Evolutionary conservation across 2,329 filamentous ascomycete species (phyloP), one percentile per base, ranked within the genome.

Genomic region (Phaeosphaeriaceae sp.): DNA sequence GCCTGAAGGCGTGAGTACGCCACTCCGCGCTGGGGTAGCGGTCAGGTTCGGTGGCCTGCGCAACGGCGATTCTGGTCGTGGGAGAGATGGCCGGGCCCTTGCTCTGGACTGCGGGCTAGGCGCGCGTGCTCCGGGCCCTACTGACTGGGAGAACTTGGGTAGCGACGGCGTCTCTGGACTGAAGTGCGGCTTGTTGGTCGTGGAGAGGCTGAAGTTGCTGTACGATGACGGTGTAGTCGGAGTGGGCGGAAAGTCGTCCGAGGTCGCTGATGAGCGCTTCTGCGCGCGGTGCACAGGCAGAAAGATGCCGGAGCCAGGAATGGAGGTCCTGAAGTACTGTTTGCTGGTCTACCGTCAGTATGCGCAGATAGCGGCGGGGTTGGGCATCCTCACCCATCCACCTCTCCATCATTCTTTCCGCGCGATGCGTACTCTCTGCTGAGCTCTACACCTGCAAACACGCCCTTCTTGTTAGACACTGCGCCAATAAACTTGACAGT

Each of bases 341-440:
- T 82, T 82, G 42, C 83, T 84, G 65, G 54, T 51, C 25, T 2
- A 48, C 21, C 44, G 51, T 66, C 36, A 69, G 62, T 54, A 48
- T 24, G 7, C 21, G 51, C 24, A 19, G 40, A 33, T 7, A 44
- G 41, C 41, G 21, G 36, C 33, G 24, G 24, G 45, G 42, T 53
- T 51, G 40, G 52, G 54, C 24, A 22, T 20, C 73, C 87, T 79
- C 84, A 94, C 91, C 94, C 95, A 68, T 98, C 94, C 54, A 98
- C 95, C 77, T 97, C 93, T 63, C 95, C 95, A 71, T 87, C 96
- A 74, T 99, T 99, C 83, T 99, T 99, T 33, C 95, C 95, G 73
- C 90, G 87, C 51, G 84, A 78, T 33, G 93, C 91, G 81, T 90
- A 96, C 66, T 96, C 91, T 53, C 86, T 82, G 70, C 89, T 88